A percentile compares a stretch with the other conserved stretches of the same genome.
These are phyloP conservation scores for Lolium rigidum DNA, from an alignment of 176 grass and related monocot species.

Conservation along the genomic window DNA sequence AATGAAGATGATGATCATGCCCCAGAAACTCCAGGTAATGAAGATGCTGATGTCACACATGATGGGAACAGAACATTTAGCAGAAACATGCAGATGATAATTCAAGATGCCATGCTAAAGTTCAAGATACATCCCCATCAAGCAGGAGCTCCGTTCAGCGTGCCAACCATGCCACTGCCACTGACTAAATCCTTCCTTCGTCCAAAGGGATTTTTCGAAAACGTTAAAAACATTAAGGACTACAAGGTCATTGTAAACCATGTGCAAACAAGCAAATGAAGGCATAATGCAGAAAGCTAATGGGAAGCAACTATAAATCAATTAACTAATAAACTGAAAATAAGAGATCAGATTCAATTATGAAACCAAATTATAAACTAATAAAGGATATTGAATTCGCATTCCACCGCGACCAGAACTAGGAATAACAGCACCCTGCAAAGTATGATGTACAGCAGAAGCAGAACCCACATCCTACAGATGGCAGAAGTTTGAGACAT, in stretches of 20 bases:
- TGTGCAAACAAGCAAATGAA: conserved; percentile 9
- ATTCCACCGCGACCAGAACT: conserved; percentile 99
- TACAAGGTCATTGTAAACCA: conserved; percentile 25
- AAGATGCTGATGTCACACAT: conserved; percentile 65
- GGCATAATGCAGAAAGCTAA: neutral
- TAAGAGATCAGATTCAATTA: conserved; percentile 3
- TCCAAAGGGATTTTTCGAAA: conserved; percentile 94
- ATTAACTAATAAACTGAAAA: conserved; percentile 17
- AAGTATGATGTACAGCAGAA: conserved; percentile 82
- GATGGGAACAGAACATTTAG: conserved; percentile 54
- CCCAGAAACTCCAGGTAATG: conserved; percentile 40
- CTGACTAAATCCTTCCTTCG: conserved; percentile 81
- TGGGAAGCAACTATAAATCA: neutral
- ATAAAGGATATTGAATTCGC: conserved; percentile 99
- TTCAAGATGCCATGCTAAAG: conserved; percentile 64
- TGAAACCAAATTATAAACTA: conserved; percentile 21
- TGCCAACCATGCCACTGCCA: conserved; percentile 48
- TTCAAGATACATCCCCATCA: conserved; percentile 69
- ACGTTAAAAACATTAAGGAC: conserved; percentile 73
- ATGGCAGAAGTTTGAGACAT: conserved; percentile 31
- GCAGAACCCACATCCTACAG: conserved; percentile 82
- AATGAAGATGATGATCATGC: conserved; percentile 66
- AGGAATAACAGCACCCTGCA: conserved; percentile 94
- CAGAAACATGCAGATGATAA: conserved; percentile 64
- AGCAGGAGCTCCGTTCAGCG: conserved; percentile 56